Evolutionary conservation across 306 rosid species (phyloP).

Genomic region (Acacia crassicarpa): DNA sequence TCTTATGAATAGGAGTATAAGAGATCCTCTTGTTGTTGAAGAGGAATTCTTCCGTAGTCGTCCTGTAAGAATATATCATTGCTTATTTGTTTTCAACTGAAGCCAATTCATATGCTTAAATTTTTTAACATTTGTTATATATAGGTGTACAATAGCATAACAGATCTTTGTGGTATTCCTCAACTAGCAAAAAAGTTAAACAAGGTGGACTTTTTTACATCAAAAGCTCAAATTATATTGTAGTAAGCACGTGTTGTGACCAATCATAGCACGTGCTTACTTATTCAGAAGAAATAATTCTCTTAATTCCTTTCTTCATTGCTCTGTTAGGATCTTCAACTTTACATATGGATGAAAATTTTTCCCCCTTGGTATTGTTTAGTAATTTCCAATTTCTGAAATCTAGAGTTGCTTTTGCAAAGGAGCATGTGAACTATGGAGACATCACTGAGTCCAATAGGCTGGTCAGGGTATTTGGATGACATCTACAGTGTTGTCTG

Average conservation of each 20-base stretch:
- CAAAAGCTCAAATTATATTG: slow-evolving; percentile 20
- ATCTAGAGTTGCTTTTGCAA: slow-evolving; percentile 50
- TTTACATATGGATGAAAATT: not conserved
- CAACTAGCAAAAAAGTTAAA: slow-evolving; percentile 95
- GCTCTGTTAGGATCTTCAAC: not conserved
- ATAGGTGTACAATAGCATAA: slow-evolving; percentile 82
- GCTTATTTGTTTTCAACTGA: slow-evolving; percentile 18
- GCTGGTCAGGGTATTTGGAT: slow-evolving; percentile 40
- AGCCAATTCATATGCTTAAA: slow-evolving; percentile 5
- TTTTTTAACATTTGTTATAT: slow-evolving; percentile 33
- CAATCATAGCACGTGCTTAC: not conserved
- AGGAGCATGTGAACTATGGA: slow-evolving; percentile 90
- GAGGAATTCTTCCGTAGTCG: slow-evolving; percentile 80
- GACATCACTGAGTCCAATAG: slow-evolving; percentile 92
- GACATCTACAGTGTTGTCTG: slow-evolving; percentile 25
- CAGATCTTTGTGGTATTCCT: slow-evolving; percentile 90
- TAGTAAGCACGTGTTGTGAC: slow-evolving; percentile 9
- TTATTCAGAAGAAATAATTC: not conserved
- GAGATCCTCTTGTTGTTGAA: slow-evolving; percentile 91
- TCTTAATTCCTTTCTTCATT: no score
- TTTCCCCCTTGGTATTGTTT: not conserved
- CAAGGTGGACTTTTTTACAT: slow-evolving; percentile 59
- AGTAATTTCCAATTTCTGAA: slow-evolving; percentile 2
- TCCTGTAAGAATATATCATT: slow-evolving; percentile 63
- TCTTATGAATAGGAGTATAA: slow-evolving; percentile 69